Conservation (phyloP, 257 asterid species). For the Verbascum thapsus region DNA sequence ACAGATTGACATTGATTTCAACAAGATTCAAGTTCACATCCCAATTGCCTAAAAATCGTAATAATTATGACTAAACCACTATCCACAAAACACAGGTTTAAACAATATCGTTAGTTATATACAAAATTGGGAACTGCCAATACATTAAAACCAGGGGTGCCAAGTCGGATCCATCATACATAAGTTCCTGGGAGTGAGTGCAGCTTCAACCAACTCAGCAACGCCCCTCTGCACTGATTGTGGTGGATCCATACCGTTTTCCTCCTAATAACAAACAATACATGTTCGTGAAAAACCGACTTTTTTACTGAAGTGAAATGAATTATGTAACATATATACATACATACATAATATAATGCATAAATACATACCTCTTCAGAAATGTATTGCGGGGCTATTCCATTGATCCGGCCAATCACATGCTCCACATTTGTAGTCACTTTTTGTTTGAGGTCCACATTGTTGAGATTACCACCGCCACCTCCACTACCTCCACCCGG, state of each 20-base stretch:
- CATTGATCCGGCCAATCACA: constrained; percentile 75
- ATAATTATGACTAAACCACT: no score
- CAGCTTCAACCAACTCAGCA: constrained; percentile 91
- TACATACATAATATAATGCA: no score
- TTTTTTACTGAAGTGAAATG: no score
- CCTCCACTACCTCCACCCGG: constrained; percentile 62
- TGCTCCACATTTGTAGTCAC: constrained; percentile 81
- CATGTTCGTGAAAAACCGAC: no score
- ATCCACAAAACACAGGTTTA: no score
- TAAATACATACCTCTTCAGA: constrained; percentile 78
- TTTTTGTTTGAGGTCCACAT: constrained; percentile 85
- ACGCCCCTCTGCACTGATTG: constrained; percentile 97
- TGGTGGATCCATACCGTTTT: constrained; percentile 85
- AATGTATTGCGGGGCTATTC: constrained; percentile 81
- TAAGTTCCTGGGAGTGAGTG: constrained; percentile 87
- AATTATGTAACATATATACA: no score
- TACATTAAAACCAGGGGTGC: constrained; percentile 93
- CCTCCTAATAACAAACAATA: constrained; percentile 53
- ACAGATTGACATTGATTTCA: no score
- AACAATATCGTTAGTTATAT: no score
- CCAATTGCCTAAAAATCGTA: no score
- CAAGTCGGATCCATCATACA: constrained; percentile 99
- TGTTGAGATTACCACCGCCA: constrained; percentile 69
- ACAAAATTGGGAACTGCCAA: no score
- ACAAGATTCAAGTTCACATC: no score